Evolutionary conservation across 495 filamentous ascomycete species (phyloP).

Genomic region (Annulohypoxylon maeteangense): DNA sequence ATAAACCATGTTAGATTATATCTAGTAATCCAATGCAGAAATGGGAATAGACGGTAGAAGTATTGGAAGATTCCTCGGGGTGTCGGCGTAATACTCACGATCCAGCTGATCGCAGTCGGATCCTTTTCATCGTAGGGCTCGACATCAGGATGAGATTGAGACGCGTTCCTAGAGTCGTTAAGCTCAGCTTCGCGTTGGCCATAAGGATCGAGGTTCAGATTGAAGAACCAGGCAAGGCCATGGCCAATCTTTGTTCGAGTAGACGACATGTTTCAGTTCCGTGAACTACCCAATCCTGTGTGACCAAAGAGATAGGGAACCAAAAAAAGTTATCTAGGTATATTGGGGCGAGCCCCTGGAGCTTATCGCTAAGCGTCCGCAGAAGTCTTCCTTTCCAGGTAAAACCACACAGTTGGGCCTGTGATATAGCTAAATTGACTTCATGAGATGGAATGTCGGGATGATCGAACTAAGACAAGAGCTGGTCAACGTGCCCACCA

Average conservation of each 20-base stretch:
- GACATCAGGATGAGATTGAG: conserved; percentile 34
- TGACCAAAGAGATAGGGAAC: conserved; percentile 2
- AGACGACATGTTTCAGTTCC: conserved; percentile 41
- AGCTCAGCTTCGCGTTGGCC: conserved; percentile 30
- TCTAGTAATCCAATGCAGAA: conserved; percentile 62
- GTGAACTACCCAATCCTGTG: conserved; percentile 6
- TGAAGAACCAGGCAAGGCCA: conserved; percentile 43
- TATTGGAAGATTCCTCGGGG: conserved; percentile 32
- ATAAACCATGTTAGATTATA: conserved; percentile 63
- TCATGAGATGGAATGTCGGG: conserved; percentile 2
- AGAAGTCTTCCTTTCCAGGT: conserved; percentile 4
- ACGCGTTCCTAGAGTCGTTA: conserved; percentile 31
- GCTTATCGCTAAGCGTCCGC: not conserved
- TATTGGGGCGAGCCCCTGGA: conserved; percentile 16
- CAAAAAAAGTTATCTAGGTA: conserved; percentile 7
- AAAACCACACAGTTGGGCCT: conserved; percentile 8
- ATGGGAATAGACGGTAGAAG: conserved; percentile 51
- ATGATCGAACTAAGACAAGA: conserved; percentile 10
- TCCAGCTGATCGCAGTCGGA: conserved; percentile 32
- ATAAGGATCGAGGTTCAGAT: conserved; percentile 40
- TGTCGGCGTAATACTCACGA: conserved; percentile 36
- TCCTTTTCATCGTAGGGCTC: conserved; percentile 37
- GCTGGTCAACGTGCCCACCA: conserved; percentile 23
- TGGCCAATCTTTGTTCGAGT: conserved; percentile 31
- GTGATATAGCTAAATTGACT: conserved; percentile 10